Percentiles rank a stretch among this genome's conserved stretches.
These are phyloP conservation scores for Acmispon strigosus DNA, from an alignment of 306 rosid species.

Conservation along the genomic window DNA sequence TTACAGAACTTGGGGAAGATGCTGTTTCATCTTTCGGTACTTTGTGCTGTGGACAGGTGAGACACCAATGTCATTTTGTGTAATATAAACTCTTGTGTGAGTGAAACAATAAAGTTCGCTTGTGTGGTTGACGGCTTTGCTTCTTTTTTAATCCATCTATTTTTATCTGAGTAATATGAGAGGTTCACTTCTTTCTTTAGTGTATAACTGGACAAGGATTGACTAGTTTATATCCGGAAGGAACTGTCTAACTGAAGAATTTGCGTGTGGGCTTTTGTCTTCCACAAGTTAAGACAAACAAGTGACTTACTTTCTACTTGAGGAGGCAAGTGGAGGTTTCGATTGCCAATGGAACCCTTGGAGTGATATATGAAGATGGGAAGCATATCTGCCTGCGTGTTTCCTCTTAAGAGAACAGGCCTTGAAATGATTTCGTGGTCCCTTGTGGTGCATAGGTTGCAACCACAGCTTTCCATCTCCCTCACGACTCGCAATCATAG, in stretches of 20 bases:
- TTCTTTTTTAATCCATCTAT: not conserved
- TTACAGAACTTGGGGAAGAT: constrained; percentile 50
- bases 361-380: constrained; percentile 25
- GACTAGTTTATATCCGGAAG: constrained; percentile 23
- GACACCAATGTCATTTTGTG: constrained; percentile 28
- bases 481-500: no score
- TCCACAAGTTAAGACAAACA: constrained; percentile 18
- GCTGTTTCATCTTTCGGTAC: constrained; percentile 44
- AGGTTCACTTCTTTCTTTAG: constrained; percentile 21
- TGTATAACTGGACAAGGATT: constrained; percentile 27
- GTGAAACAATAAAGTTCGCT: constrained; percentile 25
- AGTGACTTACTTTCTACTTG: constrained; percentile 14
- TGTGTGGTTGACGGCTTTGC: constrained; percentile 10
- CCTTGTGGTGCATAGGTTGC: no score
- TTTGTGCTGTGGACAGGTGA: constrained; percentile 56
- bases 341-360: constrained; percentile 14
- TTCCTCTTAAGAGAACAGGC: not conserved
- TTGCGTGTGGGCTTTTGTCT: constrained; percentile 20
- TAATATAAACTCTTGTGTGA: constrained; percentile 22
- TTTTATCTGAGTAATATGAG: not conserved
- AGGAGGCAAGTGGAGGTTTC: constrained; percentile 23
- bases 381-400: constrained; percentile 10
- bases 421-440: not conserved
- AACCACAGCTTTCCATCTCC: no score
- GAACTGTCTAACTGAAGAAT: constrained; percentile 22